phyloP scores from a whole-genome alignment of 805 yeast genomes.

The Nakazawaea populi region DNA sequence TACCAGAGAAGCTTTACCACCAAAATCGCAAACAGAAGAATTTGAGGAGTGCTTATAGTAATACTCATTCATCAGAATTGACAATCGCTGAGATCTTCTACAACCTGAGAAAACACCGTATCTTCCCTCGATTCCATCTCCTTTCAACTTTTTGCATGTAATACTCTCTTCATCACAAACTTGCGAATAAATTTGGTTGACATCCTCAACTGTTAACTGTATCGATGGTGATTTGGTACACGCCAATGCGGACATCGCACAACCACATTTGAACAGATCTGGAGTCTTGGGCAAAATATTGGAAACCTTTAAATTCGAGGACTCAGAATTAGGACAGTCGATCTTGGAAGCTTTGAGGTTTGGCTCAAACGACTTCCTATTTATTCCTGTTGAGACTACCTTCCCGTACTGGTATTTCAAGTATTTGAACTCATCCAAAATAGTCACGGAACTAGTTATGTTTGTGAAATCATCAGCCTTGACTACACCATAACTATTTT shows the following conservation, averaged over 20 bases:
- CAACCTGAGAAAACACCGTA: slow-evolving; percentile 40
- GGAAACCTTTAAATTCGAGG: slow-evolving; percentile 17
- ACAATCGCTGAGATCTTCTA: slow-evolving; percentile 28
- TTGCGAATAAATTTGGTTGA: slow-evolving; percentile 20
- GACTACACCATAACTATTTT: slow-evolving; percentile 37
- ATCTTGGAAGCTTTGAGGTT: neutral
- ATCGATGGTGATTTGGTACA: slow-evolving; percentile 25
- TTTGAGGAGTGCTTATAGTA: slow-evolving; percentile 20
- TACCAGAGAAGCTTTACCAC: slow-evolving; percentile 5
- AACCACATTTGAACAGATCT: slow-evolving; percentile 35
- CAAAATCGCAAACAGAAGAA: slow-evolving; percentile 15
- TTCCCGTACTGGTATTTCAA: slow-evolving; percentile 25
- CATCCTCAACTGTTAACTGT: slow-evolving; percentile 21
- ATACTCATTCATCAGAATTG: slow-evolving; percentile 34
- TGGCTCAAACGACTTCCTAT: slow-evolving; percentile 5
- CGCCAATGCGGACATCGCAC: slow-evolving; percentile 32
- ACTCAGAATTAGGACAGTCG: slow-evolving; percentile 4
- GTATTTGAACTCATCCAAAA: slow-evolving; percentile 29
- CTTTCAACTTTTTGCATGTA: slow-evolving; percentile 32
- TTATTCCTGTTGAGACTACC: slow-evolving; percentile 19
- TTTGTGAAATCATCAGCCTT: slow-evolving; percentile 18
- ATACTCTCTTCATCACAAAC: slow-evolving; percentile 26
- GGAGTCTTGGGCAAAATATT: slow-evolving; percentile 34
- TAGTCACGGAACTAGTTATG: slow-evolving; percentile 17
- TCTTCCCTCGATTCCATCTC: slow-evolving; percentile 29